phyloP scores from a whole-genome alignment of 2,329 filamentous ascomycete species.

The Canariomyces notabilis region DNA sequence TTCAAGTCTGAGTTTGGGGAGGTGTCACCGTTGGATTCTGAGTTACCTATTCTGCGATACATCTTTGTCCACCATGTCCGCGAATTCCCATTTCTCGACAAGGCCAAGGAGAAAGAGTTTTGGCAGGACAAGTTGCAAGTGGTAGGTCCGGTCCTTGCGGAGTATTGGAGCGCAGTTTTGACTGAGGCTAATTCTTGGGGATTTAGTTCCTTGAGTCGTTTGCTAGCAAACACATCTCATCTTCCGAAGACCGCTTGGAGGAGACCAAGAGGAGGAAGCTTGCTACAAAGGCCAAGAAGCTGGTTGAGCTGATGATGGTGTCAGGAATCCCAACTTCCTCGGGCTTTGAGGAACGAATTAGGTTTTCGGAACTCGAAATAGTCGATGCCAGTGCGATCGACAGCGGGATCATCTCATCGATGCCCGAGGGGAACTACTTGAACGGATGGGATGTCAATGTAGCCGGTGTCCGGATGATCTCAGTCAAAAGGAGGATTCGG shows the following conservation, averaged over 20 bases:
- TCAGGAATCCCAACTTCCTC: conserved; percentile 93
- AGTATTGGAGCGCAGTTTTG: background rate
- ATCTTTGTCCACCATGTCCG: conserved; percentile 98
- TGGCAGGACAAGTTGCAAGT: conserved; percentile 98
- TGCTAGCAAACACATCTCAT: conserved; percentile 93
- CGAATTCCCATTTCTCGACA: conserved; percentile 95
- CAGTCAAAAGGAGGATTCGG: conserved; percentile 78
- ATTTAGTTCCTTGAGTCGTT: conserved; percentile 89
- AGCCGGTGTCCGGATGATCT: conserved; percentile 75
- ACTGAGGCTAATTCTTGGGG: background rate
- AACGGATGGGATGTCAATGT: conserved; percentile 98
- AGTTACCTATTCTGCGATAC: conserved; percentile 87
- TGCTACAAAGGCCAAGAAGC: conserved; percentile 86
- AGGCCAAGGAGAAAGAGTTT: conserved; percentile 97
- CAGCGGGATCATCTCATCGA: conserved; percentile 76
- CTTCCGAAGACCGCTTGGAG: conserved; percentile 90
- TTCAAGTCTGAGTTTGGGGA: conserved; percentile 92
- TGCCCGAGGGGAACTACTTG: conserved; percentile 86
- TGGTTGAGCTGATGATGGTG: conserved; percentile 99
- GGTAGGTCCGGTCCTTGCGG: conserved; percentile 47
- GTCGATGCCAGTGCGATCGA: conserved; percentile 92
- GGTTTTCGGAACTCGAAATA: conserved; percentile 94
- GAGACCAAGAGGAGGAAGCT: conserved; percentile 93
- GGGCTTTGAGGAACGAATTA: conserved; percentile 94
- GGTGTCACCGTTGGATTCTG: conserved; percentile 86